Evolutionary conservation across 208 protist species (phyloP).

Genomic region (Acanthamoeba triangularis): DNA sequence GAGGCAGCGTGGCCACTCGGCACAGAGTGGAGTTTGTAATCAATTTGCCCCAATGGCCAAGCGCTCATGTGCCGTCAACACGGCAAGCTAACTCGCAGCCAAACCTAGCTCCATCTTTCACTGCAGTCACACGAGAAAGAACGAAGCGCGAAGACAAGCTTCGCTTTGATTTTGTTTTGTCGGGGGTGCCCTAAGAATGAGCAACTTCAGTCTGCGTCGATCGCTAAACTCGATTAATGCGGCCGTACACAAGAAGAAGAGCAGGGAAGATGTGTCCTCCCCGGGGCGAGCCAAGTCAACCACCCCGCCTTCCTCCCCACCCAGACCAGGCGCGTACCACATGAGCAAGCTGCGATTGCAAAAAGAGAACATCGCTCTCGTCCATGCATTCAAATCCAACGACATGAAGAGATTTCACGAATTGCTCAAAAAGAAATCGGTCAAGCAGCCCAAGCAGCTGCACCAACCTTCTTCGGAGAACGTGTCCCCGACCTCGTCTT

Average conservation of each 20-base stretch:
- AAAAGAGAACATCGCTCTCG: conserved; percentile 27
- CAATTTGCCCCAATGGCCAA: too few species aligned
- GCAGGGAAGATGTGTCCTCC: conserved; percentile 20
- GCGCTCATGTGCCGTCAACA: too few species aligned
- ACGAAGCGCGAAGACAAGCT: too few species aligned
- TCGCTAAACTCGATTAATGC: conserved; percentile 17
- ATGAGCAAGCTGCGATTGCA: neutral
- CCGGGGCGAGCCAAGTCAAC: neutral
- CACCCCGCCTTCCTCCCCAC: conserved; percentile 27
- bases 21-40: too few species aligned
- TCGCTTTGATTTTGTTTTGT: neutral
- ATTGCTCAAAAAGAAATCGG: conserved; percentile 11
- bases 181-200: neutral
- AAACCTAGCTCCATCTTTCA: too few species aligned
- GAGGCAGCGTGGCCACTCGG: too few species aligned
- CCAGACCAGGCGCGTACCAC: neutral
- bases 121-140: too few species aligned
- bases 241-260: conserved; percentile 54
- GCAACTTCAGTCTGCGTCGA: conserved; percentile 1
- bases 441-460: neutral
- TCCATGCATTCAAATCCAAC: neutral
- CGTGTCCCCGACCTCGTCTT: neutral
- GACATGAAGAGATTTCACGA: conserved; percentile 32
- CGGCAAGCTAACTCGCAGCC: too few species aligned
- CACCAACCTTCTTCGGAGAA: neutral